Conservation (phyloP, 768 basidiomycete genomes). For the Auricularia cornea region DNA sequence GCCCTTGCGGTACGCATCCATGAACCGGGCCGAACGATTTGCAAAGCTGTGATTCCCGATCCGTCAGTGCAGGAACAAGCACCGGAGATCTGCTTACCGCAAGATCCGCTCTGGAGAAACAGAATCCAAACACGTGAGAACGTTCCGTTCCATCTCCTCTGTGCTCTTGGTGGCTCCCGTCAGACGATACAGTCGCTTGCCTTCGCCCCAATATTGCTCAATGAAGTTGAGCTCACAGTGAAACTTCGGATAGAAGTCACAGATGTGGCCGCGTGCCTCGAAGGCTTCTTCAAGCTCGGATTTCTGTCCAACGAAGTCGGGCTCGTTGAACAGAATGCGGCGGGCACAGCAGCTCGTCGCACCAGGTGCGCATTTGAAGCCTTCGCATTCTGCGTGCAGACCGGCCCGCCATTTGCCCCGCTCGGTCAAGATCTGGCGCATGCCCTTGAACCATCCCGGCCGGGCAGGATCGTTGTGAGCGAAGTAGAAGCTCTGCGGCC, state of each 20-base stretch:
- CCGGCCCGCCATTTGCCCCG: not conserved
- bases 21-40: conserved; percentile 17
- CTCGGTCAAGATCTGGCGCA: conserved; percentile 5
- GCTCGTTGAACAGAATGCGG: conserved; percentile 18
- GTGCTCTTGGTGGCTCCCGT: conserved; percentile 18
- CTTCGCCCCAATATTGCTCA: conserved; percentile 10
- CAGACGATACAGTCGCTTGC: conserved; percentile 3
- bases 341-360: not conserved
- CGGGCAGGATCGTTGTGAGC: conserved; percentile 11
- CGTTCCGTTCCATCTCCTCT: conserved; percentile 27
- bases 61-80: not conserved
- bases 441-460: conserved; percentile 17
- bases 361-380: not conserved
- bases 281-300: conserved; percentile 15
- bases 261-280: conserved; percentile 17
- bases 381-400: not conserved
- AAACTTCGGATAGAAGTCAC: conserved; percentile 15
- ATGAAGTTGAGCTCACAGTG: conserved; percentile 11
- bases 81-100: not conserved
- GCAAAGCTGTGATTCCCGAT: conserved; percentile 16
- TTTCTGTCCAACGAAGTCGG: conserved; percentile 29
- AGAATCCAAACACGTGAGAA: conserved; percentile 18
- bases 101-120: conserved; percentile 13
- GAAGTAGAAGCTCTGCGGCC: conserved; percentile 8
- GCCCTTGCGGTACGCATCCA: conserved; percentile 19